Evolutionary conservation across 345 rosid genomes (phyloP).

Genomic region (Anacardium occidentale): DNA sequence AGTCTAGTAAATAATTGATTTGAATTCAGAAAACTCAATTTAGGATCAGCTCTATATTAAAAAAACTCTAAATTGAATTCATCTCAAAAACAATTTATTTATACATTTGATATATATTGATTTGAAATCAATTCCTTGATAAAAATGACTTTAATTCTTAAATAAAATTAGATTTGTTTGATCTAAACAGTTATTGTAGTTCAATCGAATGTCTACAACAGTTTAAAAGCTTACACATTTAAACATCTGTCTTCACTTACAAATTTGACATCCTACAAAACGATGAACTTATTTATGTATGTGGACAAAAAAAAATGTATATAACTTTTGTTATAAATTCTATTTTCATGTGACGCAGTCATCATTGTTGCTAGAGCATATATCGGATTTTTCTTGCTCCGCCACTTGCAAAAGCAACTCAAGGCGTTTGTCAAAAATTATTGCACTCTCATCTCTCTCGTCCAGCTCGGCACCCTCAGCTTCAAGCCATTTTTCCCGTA

Average conservation of each 20-base stretch:
- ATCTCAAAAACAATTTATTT: too few species aligned
- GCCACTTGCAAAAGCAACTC: conserved; percentile 83
- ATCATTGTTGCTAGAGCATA: conserved; percentile 23
- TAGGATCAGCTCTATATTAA: too few species aligned
- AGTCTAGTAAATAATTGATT: too few species aligned
- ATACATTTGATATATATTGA: too few species aligned
- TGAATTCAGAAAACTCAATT: too few species aligned
- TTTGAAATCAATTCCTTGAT: too few species aligned
- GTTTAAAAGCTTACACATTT: background rate
- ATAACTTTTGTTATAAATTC: background rate
- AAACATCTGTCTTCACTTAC: conserved; percentile 2
- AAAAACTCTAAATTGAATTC: too few species aligned
- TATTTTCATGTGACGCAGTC: conserved; percentile 23
- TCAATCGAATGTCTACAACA: too few species aligned
- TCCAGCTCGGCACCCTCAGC: conserved; percentile 96
- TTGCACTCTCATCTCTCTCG: conserved; percentile 93
- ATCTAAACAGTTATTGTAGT: too few species aligned
- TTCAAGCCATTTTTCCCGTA: conserved; percentile 98
- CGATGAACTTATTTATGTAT: conserved; percentile 5
- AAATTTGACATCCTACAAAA: background rate
- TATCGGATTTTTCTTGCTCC: conserved; percentile 53
- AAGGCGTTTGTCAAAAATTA: conserved; percentile 81
- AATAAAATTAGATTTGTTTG: too few species aligned
- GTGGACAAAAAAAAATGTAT: conserved; percentile 16
- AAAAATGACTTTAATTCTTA: too few species aligned